Percentiles rank a stretch among this genome's conserved stretches.
Conservation (phyloP, 768 basidiomycete genomes). For the Lyophyllum shimeji region DNA sequence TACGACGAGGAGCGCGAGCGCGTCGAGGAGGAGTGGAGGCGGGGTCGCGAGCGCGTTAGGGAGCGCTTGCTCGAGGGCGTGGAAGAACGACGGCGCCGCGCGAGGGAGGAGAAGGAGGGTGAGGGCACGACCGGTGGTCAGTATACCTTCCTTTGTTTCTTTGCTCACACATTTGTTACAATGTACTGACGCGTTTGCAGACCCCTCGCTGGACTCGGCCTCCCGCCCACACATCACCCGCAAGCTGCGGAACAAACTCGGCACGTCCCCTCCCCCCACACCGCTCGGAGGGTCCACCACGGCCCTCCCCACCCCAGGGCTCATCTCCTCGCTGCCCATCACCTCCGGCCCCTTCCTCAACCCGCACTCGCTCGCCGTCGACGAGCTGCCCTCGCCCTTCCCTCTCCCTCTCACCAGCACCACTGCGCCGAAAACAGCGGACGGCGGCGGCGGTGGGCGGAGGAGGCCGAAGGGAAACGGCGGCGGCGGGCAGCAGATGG, state of each 20-base stretch:
- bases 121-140: conserved; percentile 74
- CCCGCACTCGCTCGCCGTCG: conserved; percentile 82
- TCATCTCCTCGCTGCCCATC: conserved; percentile 52
- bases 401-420: conserved; percentile 67
- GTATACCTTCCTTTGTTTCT: conserved; percentile 21
- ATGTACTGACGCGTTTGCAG: conserved; percentile 34
- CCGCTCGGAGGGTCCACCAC: conserved; percentile 48
- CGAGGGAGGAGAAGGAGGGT: conserved; percentile 87
- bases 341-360: conserved; percentile 72
- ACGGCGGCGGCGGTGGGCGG: conserved; percentile 39
- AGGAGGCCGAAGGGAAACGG: conserved; percentile 54
- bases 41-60: conserved; percentile 71
- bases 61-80: conserved; percentile 82
- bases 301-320: conserved; percentile 31
- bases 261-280: conserved; percentile 77
- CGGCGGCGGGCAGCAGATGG: conserved; percentile 53
- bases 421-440: conserved; percentile 35
- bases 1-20: conserved; percentile 77
- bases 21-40: conserved; percentile 82
- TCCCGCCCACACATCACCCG: conserved; percentile 80
- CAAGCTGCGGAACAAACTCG: conserved; percentile 79
- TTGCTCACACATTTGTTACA: conserved; percentile 4
- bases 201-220: conserved; percentile 73
- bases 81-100: conserved; percentile 75
- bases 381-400: conserved; percentile 86